Evolutionary conservation across 177 flowering plant species (phyloP), one percentile per base, ranked within the genome.

Genomic region (Vitis hybrid): DNA sequence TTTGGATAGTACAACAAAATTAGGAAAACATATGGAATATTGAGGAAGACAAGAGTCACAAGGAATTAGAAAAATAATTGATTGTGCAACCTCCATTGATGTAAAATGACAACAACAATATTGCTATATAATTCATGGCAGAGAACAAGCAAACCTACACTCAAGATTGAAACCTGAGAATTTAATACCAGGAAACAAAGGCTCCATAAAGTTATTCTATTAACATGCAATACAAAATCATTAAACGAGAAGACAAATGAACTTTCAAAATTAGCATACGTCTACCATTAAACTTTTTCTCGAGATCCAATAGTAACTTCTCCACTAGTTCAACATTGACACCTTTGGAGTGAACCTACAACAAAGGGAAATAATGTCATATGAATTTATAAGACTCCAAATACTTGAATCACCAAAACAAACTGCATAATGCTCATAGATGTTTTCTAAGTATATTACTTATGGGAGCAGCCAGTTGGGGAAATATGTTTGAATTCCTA

Each of bases 301-400:
- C 91, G 7, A 81, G 65, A 73, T 87, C 86, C 19, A 76, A 67
- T 21, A 90, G 68, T 30, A 85, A 72, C 65, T 80, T 87, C 75
- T 88, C 88, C 72, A 90, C 95, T 50, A 83, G 76, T 67, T 86
- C 82, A 59, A 83, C 49, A 72, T 89, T 85, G 45, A 90, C 77
- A 21, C 98, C 98, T 74, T 85, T 95, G 14, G 97, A 88, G 73
- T 95, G 98, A 67, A 93, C 87, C 99, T 95, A 78, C 76, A 81
- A 61, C 18, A 64, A 13, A 72, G 13, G 60, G 45, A 64, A 13
- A 63, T 34, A 66, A 11, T 14, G 60, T 58, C 15, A 13, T 10
- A 52, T 49, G 10, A 30, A 56, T 3, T 21, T 21, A 11, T 11
- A 45, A 14, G 58, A 55, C 4, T 14, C 17, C 6, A 64, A 15